Evolutionary conservation across 2,329 filamentous ascomycete species (phyloP), one percentile per base, ranked within the genome.

Genomic region (Pyricularia sp.): DNA sequence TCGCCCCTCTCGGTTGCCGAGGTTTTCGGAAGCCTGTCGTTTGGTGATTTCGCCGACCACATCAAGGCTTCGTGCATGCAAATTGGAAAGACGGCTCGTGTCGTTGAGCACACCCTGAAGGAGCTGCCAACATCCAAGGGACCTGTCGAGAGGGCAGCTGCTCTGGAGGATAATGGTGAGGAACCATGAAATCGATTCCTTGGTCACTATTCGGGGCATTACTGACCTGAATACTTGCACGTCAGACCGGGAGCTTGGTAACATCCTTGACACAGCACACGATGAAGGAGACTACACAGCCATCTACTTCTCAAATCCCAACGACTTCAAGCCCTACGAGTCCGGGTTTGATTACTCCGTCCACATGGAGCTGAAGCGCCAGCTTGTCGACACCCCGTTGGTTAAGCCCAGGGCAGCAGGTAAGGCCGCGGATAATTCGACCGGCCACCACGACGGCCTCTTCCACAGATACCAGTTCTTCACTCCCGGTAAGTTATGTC

Each of bases 381-480:
- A 81, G 70, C 80, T 9, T 74, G 66, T 30, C 31, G 58, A 63
- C 31, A 20, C 65, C 31, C 58, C 66, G 28, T 58, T 68, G 58
- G 10, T 64, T 5, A 31, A 28, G 12, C 20, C 23, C 55, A 68
- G 66, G 58, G 58, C 30, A n/a, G 58, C 33, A 26, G 33, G n/a
- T 4, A 28, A 25, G 23, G 11, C 1, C n/a, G 7, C 33, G 42
- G 65, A 28, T 23, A 64, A 68, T 31, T 68, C 66, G n/a, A 68
- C 66, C 5, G 26, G 36, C n/a, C 25, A n/a, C 4, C 42, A 50
- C 36, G 42, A 10, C 10, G 66, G 66, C 4, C 79, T 97, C 63
- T 98, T 99, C 75, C 91, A 96, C 80, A 93, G 92, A 78, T 99
- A 99, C 79, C 91, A 97, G 77, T 98, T 94, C 81, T 91, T 99